Conservation (phyloP, 2,329 filamentous ascomycete genomes). For the Cladosporium sp. region DNA sequence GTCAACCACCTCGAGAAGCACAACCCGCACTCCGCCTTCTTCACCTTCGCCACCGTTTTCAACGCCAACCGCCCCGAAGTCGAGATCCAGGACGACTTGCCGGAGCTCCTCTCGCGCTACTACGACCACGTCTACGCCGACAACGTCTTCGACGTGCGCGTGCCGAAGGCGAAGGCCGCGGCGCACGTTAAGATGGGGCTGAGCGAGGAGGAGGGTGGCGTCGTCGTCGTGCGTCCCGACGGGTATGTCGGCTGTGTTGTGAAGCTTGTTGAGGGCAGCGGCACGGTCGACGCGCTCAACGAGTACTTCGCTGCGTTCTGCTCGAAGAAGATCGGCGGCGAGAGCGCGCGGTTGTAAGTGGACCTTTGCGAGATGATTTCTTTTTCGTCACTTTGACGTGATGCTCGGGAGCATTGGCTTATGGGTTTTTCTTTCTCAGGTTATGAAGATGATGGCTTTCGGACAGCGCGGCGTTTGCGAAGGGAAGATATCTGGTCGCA, state of each 20-base stretch:
- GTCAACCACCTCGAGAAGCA: conserved; percentile 73
- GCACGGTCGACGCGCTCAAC: conserved; percentile 77
- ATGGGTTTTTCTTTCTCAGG: neutral
- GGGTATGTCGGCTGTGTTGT: conserved; percentile 78
- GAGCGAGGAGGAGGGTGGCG: conserved; percentile 63
- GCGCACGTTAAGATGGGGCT: conserved; percentile 86
- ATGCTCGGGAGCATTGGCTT: neutral
- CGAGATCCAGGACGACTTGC: conserved; percentile 66
- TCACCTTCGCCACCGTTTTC: conserved; percentile 71
- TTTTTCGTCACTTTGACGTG: neutral
- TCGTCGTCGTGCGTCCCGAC: conserved; percentile 80
- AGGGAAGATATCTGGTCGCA: too few relatives aligned
- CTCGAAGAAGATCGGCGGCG: conserved; percentile 48
- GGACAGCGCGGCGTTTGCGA: neutral
- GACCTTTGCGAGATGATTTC: neutral
- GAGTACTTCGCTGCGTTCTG: conserved; percentile 72
- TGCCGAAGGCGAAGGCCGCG: conserved; percentile 62
- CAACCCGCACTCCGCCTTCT: conserved; percentile 79
- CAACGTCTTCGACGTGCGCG: conserved; percentile 66
- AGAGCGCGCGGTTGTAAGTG: conserved; percentile 11
- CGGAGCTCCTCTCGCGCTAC: conserved; percentile 66
- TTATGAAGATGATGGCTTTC: neutral
- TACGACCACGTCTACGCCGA: conserved; percentile 80
- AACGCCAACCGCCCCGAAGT: conserved; percentile 61
- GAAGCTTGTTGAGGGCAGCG: conserved; percentile 65